Percentiles rank a stretch among this genome's conserved stretches.
phyloP scores from a whole-genome alignment of 2,329 filamentous ascomycete species.

The Fusarium xyrophilum region DNA sequence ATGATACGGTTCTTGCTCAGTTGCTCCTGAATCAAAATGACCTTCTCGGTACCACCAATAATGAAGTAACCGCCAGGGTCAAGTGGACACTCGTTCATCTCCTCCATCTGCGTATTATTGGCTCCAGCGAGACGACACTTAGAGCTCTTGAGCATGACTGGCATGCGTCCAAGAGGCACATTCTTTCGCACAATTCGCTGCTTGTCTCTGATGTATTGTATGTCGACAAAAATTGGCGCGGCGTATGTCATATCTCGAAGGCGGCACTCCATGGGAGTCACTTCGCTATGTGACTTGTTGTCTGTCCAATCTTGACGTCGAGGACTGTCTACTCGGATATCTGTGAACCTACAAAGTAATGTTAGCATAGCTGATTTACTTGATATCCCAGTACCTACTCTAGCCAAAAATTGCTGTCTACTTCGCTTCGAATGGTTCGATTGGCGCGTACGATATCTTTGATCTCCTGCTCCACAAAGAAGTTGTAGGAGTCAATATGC shows the following conservation, averaged over 20 bases:
- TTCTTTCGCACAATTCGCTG: conserved; percentile 76
- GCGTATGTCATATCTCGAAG: conserved; percentile 98
- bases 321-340: conserved; percentile 86
- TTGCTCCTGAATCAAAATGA: conserved; percentile 97
- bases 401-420: conserved; percentile 90
- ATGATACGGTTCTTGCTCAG: conserved; percentile 99
- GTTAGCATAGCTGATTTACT: conserved; percentile 4
- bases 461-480: conserved; percentile 94
- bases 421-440: conserved; percentile 85
- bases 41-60: conserved; percentile 96
- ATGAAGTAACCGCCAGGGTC: conserved; percentile 99
- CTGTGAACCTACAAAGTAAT: conserved; percentile 65
- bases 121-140: conserved; percentile 88
- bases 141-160: conserved; percentile 95
- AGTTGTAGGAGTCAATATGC: conserved; percentile 98
- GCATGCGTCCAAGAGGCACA: conserved; percentile 86
- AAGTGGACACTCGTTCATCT: conserved; percentile 92
- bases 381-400: conserved; percentile 55
- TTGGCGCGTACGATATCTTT: conserved; percentile 97
- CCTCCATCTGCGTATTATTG: conserved; percentile 85
- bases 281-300: conserved; percentile 71
- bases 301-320: conserved; percentile 79
- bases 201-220: conserved; percentile 85
- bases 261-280: conserved; percentile 96
- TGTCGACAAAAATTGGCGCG: conserved; percentile 90